These are phyloP conservation scores for Naganishia sp. DNA, from an alignment of 1,284 basidiomycete genomes.

Conservation along the genomic window DNA sequence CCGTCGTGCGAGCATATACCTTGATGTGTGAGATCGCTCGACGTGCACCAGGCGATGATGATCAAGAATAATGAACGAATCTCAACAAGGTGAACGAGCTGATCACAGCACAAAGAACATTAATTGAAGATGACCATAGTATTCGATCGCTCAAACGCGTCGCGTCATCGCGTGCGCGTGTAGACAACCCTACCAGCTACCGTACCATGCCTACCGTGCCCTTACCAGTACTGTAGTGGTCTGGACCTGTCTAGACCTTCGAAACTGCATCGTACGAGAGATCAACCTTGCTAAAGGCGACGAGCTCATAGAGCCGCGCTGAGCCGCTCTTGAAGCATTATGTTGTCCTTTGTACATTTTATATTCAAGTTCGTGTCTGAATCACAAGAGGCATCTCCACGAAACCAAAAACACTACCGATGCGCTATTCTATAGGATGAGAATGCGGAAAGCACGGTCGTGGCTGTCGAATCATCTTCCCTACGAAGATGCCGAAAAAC, in stretches of 20 bases:
- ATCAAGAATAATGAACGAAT: not conserved
- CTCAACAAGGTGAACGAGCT: not conserved
- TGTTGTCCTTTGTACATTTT: slow-evolving; percentile 23
- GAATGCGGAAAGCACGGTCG: not conserved
- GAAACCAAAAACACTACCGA: slow-evolving; percentile 4
- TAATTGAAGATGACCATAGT: too few relatives aligned
- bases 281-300: too few relatives aligned
- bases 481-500: slow-evolving; percentile 27
- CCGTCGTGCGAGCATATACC: not conserved
- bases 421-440: slow-evolving; percentile 10
- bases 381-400: slow-evolving; percentile 7
- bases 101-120: not conserved
- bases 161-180: too few relatives aligned
- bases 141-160: not conserved
- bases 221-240: too few relatives aligned
- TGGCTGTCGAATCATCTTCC: not conserved
- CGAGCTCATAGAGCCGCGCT: too few relatives aligned
- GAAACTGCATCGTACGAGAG: too few relatives aligned
- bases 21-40: not conserved
- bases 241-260: too few relatives aligned
- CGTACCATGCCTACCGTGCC: too few relatives aligned
- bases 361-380: slow-evolving; percentile 3
- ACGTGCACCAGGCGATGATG: not conserved
- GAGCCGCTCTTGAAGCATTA: not conserved
- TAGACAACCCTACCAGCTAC: too few relatives aligned